phyloP scores from a whole-genome alignment of 441 rosid genomes.

The Euphorbia schlechtendalii region DNA sequence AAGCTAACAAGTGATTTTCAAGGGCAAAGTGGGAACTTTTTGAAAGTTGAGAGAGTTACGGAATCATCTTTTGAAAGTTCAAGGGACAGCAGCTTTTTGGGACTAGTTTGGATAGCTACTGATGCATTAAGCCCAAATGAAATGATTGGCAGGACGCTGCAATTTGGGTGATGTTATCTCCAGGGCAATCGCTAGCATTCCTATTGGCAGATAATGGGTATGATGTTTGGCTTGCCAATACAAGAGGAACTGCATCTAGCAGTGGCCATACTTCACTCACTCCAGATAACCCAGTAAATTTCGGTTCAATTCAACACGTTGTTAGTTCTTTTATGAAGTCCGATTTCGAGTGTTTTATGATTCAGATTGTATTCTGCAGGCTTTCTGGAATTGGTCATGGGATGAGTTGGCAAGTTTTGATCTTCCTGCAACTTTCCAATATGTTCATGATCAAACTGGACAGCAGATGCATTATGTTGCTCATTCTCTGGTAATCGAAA shows the following conservation, averaged over 20 bases:
- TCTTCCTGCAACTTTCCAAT: conserved; percentile 41
- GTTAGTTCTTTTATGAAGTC: neutral
- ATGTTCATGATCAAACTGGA: conserved; percentile 35
- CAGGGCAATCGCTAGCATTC: conserved; percentile 36
- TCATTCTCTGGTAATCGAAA: conserved; percentile 28
- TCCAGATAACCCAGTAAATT: conserved; percentile 31
- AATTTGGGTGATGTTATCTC: conserved; percentile 35
- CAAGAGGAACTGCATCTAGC: conserved; percentile 43
- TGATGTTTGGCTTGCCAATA: conserved; percentile 42
- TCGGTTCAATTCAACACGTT: neutral
- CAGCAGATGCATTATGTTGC: conserved; percentile 44
- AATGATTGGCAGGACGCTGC: conserved; percentile 37
- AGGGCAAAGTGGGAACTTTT: no score
- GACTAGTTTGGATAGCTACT: no score
- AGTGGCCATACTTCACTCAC: conserved; percentile 28
- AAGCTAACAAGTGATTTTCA: no score
- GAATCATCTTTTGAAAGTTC: no score
- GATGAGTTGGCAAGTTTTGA: conserved; percentile 41
- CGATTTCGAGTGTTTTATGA: neutral
- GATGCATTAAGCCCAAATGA: no score
- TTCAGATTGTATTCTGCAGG: conserved; percentile 22
- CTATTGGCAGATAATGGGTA: conserved; percentile 42
- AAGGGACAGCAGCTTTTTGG: no score
- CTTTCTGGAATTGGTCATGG: conserved; percentile 55
- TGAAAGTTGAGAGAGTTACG: no score